Percentiles rank a stretch among this genome's conserved stretches.
These are phyloP conservation scores for Acrocalymma vagum DNA, from an alignment of 2,329 filamentous ascomycete genomes.

Conservation along the genomic window DNA sequence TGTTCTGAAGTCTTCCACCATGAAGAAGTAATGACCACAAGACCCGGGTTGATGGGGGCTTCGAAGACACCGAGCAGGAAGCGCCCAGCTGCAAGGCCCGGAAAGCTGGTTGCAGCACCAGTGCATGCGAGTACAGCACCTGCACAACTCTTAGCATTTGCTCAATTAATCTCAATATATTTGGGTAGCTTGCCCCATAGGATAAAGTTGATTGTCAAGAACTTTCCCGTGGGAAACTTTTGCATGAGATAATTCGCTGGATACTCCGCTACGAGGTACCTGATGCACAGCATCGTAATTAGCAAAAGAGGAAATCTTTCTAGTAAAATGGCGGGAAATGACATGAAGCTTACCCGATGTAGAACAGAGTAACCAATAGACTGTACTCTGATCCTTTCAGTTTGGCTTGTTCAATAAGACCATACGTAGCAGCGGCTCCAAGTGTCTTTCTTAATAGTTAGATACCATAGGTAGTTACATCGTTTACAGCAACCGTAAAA, in stretches of 20 bases:
- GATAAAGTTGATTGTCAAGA: conserved; percentile 54
- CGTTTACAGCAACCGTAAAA: conserved; percentile 47
- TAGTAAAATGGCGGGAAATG: too few species aligned
- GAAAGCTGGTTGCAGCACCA: conserved; percentile 59
- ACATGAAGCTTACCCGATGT: too few species aligned
- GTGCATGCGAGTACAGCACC: conserved; percentile 59
- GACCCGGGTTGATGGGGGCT: conserved; percentile 56
- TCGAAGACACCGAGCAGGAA: conserved; percentile 64
- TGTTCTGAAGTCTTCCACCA: conserved; percentile 72
- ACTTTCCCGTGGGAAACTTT: conserved; percentile 62
- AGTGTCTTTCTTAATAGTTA: too few species aligned
- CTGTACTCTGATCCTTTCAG: conserved; percentile 48
- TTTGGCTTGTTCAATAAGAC: conserved; percentile 46
- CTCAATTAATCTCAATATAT: too few species aligned
- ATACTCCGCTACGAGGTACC: conserved; percentile 49
- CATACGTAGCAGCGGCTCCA: too few species aligned
- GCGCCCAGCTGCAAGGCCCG: conserved; percentile 58
- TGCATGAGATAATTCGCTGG: conserved; percentile 61
- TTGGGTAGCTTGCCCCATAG: too few species aligned
- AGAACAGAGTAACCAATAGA: conserved; percentile 47
- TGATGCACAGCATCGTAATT: conserved; percentile 47
- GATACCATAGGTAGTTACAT: conserved; percentile 53
- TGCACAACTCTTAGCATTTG: too few species aligned
- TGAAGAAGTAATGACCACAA: conserved; percentile 72
- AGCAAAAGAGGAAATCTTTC: too few species aligned